Evolutionary conservation across 345 rosid genomes (phyloP).

Genomic region (Cardamine chenopodiifolia): DNA sequence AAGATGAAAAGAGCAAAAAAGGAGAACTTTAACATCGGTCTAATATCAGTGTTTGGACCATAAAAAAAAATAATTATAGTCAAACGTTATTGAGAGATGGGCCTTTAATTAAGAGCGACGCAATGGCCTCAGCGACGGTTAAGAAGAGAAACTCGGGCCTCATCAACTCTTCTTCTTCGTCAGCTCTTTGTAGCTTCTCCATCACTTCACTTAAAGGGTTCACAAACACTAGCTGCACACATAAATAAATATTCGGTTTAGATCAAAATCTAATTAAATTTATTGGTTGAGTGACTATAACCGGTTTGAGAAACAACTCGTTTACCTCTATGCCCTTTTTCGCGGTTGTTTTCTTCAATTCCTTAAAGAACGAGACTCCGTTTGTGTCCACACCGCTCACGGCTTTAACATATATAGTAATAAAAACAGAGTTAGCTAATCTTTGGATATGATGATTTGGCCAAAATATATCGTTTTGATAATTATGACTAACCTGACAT

Average conservation of each 20-base stretch:
- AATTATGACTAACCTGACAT: slow-evolving; percentile 62
- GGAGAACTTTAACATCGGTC: slow-evolving; percentile 5
- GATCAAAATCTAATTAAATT: background rate
- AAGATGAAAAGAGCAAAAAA: background rate
- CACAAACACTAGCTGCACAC: slow-evolving; percentile 79
- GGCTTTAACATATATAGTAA: slow-evolving; percentile 46
- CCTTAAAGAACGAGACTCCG: slow-evolving; percentile 69
- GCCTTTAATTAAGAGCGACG: slow-evolving; percentile 66
- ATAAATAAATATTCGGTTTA: background rate
- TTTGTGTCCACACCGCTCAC: slow-evolving; percentile 86
- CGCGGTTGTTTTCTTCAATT: slow-evolving; percentile 62
- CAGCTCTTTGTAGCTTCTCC: slow-evolving; percentile 75
- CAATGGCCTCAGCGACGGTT: slow-evolving; percentile 88
- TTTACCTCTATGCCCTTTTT: slow-evolving; percentile 61
- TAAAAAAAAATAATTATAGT: background rate
- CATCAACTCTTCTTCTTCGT: slow-evolving; percentile 48
- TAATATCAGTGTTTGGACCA: slow-evolving; percentile 2
- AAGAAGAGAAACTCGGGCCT: slow-evolving; percentile 68
- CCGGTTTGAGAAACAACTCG: background rate
- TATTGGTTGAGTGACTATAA: background rate
- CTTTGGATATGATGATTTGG: background rate
- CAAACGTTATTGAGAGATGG: slow-evolving; percentile 51
- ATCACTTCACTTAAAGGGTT: slow-evolving; percentile 88
- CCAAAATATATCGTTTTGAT: background rate
- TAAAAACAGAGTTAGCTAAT: slow-evolving; percentile 4